phyloP scores from a whole-genome alignment of 208 protist genomes.

The Leishmania guyanensis region DNA sequence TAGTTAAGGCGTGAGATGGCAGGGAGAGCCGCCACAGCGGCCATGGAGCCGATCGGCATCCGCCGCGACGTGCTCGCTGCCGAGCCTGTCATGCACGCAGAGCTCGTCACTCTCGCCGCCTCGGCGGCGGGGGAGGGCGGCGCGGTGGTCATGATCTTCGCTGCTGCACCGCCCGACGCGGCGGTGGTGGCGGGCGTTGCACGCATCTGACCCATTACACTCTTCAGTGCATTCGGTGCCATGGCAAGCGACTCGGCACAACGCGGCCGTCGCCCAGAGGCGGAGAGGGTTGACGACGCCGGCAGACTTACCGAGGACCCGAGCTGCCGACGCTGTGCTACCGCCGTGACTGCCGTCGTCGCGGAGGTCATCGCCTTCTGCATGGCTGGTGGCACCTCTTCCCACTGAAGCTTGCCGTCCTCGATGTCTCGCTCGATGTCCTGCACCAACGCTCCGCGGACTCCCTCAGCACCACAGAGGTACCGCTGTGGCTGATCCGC shows the following conservation, averaged over 20 bases:
- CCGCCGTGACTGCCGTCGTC: neutral
- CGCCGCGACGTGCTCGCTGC: neutral
- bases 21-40: conserved; percentile 9
- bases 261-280: neutral
- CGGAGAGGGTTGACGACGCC: neutral
- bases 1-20: conserved; percentile 34
- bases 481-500: conserved; percentile 40
- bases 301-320: neutral
- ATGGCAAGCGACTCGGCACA: conserved; percentile 20
- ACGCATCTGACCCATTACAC: conserved; percentile 28
- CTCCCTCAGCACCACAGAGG: conserved; percentile 6
- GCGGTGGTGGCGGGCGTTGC: conserved; percentile 15
- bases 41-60: neutral
- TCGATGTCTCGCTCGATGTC: conserved; percentile 47
- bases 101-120: neutral
- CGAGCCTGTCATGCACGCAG: neutral
- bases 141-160: conserved; percentile 11
- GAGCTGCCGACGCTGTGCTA: conserved; percentile 6
- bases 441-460: conserved; percentile 23
- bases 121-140: conserved; percentile 3
- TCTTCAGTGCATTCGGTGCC: conserved; percentile 20
- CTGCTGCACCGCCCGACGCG: conserved; percentile 3
- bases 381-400: conserved; percentile 48
- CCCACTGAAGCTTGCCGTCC: conserved; percentile 61
- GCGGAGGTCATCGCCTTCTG: conserved; percentile 37